phyloP scores from a whole-genome alignment of 1,139 yeast species.

The Blastobotrys aristatus region DNA sequence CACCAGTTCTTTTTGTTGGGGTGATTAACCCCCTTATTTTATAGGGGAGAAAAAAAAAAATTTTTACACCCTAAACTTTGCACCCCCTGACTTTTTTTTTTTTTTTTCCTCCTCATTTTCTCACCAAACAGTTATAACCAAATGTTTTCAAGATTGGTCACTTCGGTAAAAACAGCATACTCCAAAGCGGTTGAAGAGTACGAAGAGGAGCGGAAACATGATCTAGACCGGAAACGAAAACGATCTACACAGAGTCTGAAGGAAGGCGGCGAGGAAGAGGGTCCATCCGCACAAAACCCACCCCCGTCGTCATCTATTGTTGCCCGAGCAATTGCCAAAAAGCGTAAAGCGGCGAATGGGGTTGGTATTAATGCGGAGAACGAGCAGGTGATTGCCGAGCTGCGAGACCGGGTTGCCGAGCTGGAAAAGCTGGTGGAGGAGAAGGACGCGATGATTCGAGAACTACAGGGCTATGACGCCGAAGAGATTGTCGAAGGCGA shows the following conservation, averaged over 20 bases:
- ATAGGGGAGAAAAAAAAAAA: not conserved
- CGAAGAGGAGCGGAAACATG: slow-evolving; percentile 15
- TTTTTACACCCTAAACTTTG: not conserved
- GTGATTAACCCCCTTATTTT: not conserved
- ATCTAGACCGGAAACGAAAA: slow-evolving; percentile 13
- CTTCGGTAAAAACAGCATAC: slow-evolving; percentile 20
- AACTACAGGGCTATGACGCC: slow-evolving; percentile 2
- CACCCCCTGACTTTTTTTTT: not conserved
- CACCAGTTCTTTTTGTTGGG: not conserved
- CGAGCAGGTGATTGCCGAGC: slow-evolving; percentile 10
- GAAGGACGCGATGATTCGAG: slow-evolving; percentile 14
- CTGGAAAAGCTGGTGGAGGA: slow-evolving; percentile 15
- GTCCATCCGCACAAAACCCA: not conserved
- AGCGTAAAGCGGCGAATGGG: slow-evolving; percentile 10
- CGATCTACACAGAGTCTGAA: slow-evolving; percentile 3
- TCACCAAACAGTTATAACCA: not conserved
- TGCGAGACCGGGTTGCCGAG: slow-evolving; percentile 15
- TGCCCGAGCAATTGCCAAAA: slow-evolving; percentile 6
- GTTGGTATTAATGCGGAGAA: slow-evolving; percentile 4
- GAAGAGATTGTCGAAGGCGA: not conserved
- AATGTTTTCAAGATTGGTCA: slow-evolving; percentile 18
- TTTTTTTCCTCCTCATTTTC: not conserved
- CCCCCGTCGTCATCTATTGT: slow-evolving; percentile 1
- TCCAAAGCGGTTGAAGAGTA: slow-evolving; percentile 24
- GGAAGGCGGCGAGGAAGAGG: not conserved